Percentiles rank a stretch among this genome's conserved stretches.
These are phyloP conservation scores for Hericium coralloides DNA, from an alignment of 768 basidiomycete species.

Conservation along the genomic window DNA sequence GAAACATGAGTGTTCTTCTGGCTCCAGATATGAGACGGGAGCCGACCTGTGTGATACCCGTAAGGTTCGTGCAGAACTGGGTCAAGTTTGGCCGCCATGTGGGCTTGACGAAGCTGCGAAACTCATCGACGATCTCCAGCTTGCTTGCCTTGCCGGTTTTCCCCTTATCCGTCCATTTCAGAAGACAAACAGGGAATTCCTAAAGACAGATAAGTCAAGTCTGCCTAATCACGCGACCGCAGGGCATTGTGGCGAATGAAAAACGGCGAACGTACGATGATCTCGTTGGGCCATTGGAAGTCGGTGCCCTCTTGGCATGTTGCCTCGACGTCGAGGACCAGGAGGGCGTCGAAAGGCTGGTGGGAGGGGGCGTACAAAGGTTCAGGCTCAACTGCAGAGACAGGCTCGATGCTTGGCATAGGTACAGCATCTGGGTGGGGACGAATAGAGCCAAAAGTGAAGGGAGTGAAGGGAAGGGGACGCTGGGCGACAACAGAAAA, in stretches of 20 bases:
- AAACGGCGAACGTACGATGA: slow-evolving; percentile 57
- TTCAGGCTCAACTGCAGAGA: not conserved
- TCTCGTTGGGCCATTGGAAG: slow-evolving; percentile 89
- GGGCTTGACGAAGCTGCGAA: slow-evolving; percentile 81
- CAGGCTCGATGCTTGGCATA: not conserved
- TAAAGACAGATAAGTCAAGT: slow-evolving; percentile 22
- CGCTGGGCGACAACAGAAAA: slow-evolving; percentile 6
- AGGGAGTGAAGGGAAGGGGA: slow-evolving; percentile 4
- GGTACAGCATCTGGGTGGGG: not conserved
- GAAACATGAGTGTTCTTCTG: not conserved
- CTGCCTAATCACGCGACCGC: not conserved
- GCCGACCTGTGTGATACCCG: slow-evolving; percentile 88
- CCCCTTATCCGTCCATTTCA: slow-evolving; percentile 69
- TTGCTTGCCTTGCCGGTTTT: slow-evolving; percentile 40
- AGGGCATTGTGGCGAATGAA: not conserved
- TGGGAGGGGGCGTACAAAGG: slow-evolving; percentile 14
- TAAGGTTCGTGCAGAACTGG: slow-evolving; percentile 77
- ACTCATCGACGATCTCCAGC: slow-evolving; percentile 70
- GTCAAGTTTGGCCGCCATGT: slow-evolving; percentile 79
- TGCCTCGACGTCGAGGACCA: slow-evolving; percentile 86
- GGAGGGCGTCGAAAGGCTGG: slow-evolving; percentile 65
- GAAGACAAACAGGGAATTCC: slow-evolving; percentile 91
- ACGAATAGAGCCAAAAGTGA: not conserved
- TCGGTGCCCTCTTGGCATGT: slow-evolving; percentile 63
- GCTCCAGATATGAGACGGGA: slow-evolving; percentile 1